A percentile compares a stretch with the other conserved stretches of the same genome.
Conservation (phyloP, 345 rosid species). For the Geranium brycei region DNA sequence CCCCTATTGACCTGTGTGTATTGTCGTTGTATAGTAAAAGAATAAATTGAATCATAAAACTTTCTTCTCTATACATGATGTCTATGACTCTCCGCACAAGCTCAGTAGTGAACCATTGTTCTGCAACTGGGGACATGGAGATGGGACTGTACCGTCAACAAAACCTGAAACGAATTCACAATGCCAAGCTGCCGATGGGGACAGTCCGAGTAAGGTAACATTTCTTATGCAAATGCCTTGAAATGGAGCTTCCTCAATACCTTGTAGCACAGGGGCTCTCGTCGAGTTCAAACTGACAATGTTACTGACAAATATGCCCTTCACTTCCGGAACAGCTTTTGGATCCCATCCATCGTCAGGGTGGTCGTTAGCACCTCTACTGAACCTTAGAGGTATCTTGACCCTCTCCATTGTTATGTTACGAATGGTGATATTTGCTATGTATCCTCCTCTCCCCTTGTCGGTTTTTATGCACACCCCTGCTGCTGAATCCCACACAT, state of each 20-base stretch:
- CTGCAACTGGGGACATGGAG: slow-evolving; percentile 59
- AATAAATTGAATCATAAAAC: too few relatives aligned
- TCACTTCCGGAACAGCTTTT: slow-evolving; percentile 61
- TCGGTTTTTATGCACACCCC: slow-evolving; percentile 89
- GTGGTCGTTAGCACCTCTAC: slow-evolving; percentile 86
- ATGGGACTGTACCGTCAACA: slow-evolving; percentile 39
- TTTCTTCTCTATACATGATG: background rate
- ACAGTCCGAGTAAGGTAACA: slow-evolving; percentile 46
- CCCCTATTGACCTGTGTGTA: too few relatives aligned
- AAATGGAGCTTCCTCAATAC: slow-evolving; percentile 54
- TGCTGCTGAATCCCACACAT: slow-evolving; percentile 87
- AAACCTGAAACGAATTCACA: slow-evolving; percentile 75
- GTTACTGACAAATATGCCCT: slow-evolving; percentile 50
- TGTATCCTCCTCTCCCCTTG: slow-evolving; percentile 79
- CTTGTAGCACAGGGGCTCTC: slow-evolving; percentile 59
- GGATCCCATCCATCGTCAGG: slow-evolving; percentile 81
- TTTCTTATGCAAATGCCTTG: slow-evolving; percentile 68
- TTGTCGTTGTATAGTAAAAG: too few relatives aligned
- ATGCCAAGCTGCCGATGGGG: slow-evolving; percentile 43
- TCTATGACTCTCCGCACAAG: background rate
- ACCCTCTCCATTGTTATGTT: slow-evolving; percentile 67
- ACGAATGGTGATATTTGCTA: slow-evolving; percentile 47
- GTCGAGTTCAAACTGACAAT: slow-evolving; percentile 60
- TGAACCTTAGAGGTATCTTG: slow-evolving; percentile 72
- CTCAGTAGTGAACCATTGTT: slow-evolving; percentile 26